Percentiles rank a stretch among this genome's conserved stretches.
phyloP scores from a whole-genome alignment of 2,329 filamentous ascomycete genomes.

The Stylonectria norvegica region DNA sequence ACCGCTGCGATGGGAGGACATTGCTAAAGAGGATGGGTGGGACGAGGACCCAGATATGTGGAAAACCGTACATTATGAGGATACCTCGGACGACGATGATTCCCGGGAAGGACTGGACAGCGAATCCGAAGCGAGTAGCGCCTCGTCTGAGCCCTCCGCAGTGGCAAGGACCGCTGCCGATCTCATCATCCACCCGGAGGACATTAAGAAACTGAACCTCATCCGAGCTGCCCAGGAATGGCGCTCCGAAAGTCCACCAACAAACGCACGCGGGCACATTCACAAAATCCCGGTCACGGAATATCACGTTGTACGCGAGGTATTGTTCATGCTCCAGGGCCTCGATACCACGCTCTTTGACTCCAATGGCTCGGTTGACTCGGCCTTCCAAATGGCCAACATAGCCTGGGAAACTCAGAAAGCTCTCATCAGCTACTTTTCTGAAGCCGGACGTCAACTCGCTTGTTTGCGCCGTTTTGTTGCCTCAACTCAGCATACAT shows the following conservation, averaged over 20 bases:
- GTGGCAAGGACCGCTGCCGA: slow-evolving; percentile 26
- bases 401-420: slow-evolving; percentile 50
- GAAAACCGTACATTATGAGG: slow-evolving; percentile 65
- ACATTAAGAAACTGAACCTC: slow-evolving; percentile 29
- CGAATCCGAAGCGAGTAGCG: slow-evolving; percentile 30
- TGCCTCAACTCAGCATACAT: slow-evolving; percentile 43
- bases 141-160: slow-evolving; percentile 27
- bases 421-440: slow-evolving; percentile 45
- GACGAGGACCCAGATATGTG: slow-evolving; percentile 65
- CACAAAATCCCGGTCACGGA: slow-evolving; percentile 59
- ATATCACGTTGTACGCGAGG: slow-evolving; percentile 69
- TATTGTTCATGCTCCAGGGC: slow-evolving; percentile 81
- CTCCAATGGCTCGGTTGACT: slow-evolving; percentile 35
- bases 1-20: slow-evolving; percentile 71
- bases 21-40: slow-evolving; percentile 73
- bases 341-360: slow-evolving; percentile 71
- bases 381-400: slow-evolving; percentile 45
- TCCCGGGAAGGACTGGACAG: slow-evolving; percentile 36
- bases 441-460: slow-evolving; percentile 46
- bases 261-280: slow-evolving; percentile 30
- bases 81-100: slow-evolving; percentile 57
- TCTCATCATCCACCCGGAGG: slow-evolving; percentile 35
- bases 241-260: slow-evolving; percentile 34
- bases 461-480: slow-evolving; percentile 44
- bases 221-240: slow-evolving; percentile 35